A percentile compares a stretch with the other conserved stretches of the same genome.
phyloP scores from a whole-genome alignment of 2,329 filamentous ascomycete genomes.

The Calonectria pteridis region DNA sequence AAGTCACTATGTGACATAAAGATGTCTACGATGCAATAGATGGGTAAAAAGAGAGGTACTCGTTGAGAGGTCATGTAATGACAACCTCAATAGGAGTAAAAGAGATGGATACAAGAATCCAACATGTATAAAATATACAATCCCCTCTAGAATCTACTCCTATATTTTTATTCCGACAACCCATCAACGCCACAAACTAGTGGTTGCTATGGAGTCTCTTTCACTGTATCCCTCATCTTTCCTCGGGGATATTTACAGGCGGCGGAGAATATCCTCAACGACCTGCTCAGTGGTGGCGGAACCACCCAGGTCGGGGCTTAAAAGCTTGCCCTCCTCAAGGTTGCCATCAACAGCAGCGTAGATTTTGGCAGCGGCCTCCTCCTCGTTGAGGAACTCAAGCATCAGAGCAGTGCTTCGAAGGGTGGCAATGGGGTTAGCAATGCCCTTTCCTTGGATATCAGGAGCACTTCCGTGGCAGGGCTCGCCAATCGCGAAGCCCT shows the following conservation, averaged over 20 bases:
- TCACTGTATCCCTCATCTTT: not conserved
- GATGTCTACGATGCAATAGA: slow-evolving; percentile 35
- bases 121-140: slow-evolving; percentile 40
- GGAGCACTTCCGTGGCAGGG: slow-evolving; percentile 97
- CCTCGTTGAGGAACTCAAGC: slow-evolving; percentile 94
- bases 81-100: not conserved
- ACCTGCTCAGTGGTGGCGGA: slow-evolving; percentile 88
- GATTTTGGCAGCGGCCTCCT: slow-evolving; percentile 87
- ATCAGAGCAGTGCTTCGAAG: slow-evolving; percentile 91
- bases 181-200: not conserved
- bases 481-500: slow-evolving; percentile 95
- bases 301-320: slow-evolving; percentile 93
- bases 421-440: slow-evolving; percentile 97
- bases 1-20: slow-evolving; percentile 25
- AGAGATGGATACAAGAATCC: slow-evolving; percentile 28
- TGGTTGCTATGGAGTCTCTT: not conserved
- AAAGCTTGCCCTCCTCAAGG: slow-evolving; percentile 82
- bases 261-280: slow-evolving; percentile 85
- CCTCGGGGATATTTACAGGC: slow-evolving; percentile 68
- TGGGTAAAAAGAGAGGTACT: not conserved
- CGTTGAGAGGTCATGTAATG: slow-evolving; percentile 3
- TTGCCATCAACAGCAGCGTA: slow-evolving; percentile 94
- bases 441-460: slow-evolving; percentile 91
- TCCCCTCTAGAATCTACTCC: slow-evolving; percentile 34
- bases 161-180: slow-evolving; percentile 15